These are phyloP conservation scores for Tetradesmus lagerheimii DNA, from an alignment of 139 green algal genomes.

Conservation along the genomic window DNA sequence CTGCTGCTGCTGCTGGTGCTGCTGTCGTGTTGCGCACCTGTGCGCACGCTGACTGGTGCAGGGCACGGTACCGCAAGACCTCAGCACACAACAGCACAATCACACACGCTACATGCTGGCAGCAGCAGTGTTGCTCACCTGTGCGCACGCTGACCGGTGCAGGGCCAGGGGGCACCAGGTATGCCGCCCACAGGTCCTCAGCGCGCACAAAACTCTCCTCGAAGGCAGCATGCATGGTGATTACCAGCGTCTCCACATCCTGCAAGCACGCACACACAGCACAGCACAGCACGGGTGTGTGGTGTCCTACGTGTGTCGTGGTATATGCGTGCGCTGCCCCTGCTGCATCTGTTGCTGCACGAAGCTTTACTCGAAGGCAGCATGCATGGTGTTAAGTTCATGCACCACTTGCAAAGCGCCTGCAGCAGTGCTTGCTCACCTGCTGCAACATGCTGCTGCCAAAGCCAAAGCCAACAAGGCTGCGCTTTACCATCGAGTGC, in stretches of 20 bases:
- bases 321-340: no score
- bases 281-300: no score
- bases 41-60: no score
- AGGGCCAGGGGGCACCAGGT: conserved; percentile 41
- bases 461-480: no score
- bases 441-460: background rate
- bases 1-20: background rate
- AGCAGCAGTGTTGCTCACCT: background rate
- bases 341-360: background rate
- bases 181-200: conserved; percentile 44
- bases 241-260: conserved; percentile 33
- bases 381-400: conserved; percentile 14
- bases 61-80: no score
- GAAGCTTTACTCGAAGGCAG: conserved; percentile 43
- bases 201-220: conserved; percentile 34
- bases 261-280: background rate
- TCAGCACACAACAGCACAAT: background rate
- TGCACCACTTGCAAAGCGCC: no score
- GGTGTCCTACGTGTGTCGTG: no score
- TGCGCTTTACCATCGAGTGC: no score
- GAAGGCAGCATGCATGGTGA: conserved; percentile 43
- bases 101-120: no score
- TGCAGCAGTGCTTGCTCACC: background rate
- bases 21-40: no score
- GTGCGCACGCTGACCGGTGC: conserved; percentile 7